Evolutionary conservation across 441 rosid species (phyloP).

Genomic region (Viola pubescens): DNA sequence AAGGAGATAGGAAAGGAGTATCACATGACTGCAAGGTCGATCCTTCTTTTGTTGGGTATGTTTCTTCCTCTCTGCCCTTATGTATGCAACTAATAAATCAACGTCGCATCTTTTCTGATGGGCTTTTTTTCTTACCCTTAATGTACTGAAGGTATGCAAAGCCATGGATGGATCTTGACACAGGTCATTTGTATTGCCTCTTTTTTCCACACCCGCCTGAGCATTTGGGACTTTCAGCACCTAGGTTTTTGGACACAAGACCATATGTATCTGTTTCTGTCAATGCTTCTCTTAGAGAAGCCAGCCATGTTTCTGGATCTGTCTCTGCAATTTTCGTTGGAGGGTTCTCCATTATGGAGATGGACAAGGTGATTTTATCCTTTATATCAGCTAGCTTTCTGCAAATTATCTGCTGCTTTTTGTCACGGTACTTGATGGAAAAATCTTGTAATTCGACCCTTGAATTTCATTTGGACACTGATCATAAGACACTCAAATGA

Average conservation of each 20-base stretch:
- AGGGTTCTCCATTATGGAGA: conserved; percentile 72
- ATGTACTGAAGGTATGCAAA: conserved; percentile 62
- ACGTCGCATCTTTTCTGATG: neutral
- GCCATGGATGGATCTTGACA: conserved; percentile 62
- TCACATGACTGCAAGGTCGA: conserved; percentile 64
- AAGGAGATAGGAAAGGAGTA: conserved; percentile 32
- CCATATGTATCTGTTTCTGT: conserved; percentile 54
- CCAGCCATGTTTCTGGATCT: conserved; percentile 58
- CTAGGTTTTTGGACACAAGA: conserved; percentile 47
- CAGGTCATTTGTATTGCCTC: conserved; percentile 55
- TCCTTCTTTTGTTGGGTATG: conserved; percentile 81
- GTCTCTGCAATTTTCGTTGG: conserved; percentile 82
- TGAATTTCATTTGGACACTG: neutral
- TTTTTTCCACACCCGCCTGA: conserved; percentile 92
- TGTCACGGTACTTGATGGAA: neutral
- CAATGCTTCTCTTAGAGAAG: conserved; percentile 55
- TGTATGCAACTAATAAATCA: conserved; percentile 4
- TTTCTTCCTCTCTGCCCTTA: conserved; percentile 16
- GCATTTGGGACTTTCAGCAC: conserved; percentile 57
- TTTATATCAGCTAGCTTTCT: neutral
- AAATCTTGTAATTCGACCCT: neutral
- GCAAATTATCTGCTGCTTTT: too few species aligned
- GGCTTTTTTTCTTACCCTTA: conserved; percentile 15
- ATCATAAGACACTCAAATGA: too few species aligned
- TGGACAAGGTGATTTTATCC: conserved; percentile 43